Evolutionary conservation across 805 yeast genomes (phyloP), one percentile per base, ranked within the genome.

Genomic region (Saccharomycopsis vini): DNA sequence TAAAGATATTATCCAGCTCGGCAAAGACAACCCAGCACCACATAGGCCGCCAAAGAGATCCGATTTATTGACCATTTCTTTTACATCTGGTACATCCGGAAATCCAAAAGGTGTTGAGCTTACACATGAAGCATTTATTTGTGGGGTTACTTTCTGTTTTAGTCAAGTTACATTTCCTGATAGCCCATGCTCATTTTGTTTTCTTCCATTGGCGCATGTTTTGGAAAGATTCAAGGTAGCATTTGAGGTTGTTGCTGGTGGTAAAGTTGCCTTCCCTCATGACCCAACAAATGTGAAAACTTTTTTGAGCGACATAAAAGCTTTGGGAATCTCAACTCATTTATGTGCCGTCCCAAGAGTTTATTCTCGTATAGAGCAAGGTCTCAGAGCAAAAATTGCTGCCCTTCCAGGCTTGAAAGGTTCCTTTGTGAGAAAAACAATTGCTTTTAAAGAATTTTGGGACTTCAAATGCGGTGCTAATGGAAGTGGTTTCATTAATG

Each of bases 51-150:
- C 80, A 4, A 52, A 52, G 1, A 69, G 73, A 1, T 63, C 66
- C 4, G 64, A 65, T 28, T 50, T 64, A 3, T 67, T 69, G 50
- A 73, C 81, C n/a, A 70, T 77, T 38, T 73, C 75, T 18, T 77
- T 76, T 56, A 77, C 83, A 4, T 75, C 81, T 0, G 83, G 83
- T n/a, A 77, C 83, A 2, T 75, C 81, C 3, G 81, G 81, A 2
- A 59, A 69, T 24, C 83, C 83, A 30, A 77, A 77, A 56, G 83
- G 83, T 23, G 82, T 73, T 13, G 68, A 71, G 26, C 47, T 68
- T 16, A 59, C 72, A 6, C 79, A 77, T 34, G 54, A 24, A 18
- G 36, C 19, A 9, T 42, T 45, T 24, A 20, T 38, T 10, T 18
- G 35, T 20, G 49, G 49, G 4, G 32, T 45, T 16, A 31, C 43